A percentile compares a stretch with the other conserved stretches of the same genome.
Evolutionary conservation across 495 filamentous ascomycete genomes (phyloP).

Genomic region (Neurospora cerealis): DNA sequence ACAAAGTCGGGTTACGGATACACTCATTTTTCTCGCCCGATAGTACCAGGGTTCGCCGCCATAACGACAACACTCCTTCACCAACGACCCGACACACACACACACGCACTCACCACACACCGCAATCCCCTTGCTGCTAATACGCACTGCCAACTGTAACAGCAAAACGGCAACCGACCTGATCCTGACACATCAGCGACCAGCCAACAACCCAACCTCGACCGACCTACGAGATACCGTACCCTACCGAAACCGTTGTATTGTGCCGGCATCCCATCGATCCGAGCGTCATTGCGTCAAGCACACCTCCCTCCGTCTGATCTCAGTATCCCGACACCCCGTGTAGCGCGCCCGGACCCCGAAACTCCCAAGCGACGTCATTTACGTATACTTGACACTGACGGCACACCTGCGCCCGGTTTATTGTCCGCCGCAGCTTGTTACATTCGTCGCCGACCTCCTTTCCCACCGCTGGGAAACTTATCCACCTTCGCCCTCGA

Average conservation of each 20-base stretch:
- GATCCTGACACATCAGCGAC: neutral
- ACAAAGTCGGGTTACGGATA: neutral
- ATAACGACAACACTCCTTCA: neutral
- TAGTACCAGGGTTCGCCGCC: neutral
- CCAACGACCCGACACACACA: neutral
- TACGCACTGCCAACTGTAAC: neutral
- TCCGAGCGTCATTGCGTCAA: neutral
- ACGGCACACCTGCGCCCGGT: neutral
- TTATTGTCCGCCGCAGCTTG: neutral
- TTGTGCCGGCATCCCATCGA: neutral
- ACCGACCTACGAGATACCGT: neutral
- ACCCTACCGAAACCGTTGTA: neutral
- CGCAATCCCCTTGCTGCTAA: neutral
- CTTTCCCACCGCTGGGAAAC: neutral
- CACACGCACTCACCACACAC: neutral
- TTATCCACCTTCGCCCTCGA: neutral
- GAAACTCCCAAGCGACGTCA: neutral
- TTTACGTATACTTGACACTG: conserved; percentile 1
- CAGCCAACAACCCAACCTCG: neutral
- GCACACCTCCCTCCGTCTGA: neutral
- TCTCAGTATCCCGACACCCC: neutral
- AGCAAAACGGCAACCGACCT: neutral
- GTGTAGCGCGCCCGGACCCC: conserved; percentile 20
- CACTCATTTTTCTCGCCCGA: neutral
- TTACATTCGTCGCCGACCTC: neutral